Evolutionary conservation across 2,329 filamentous ascomycete species (phyloP).

Genomic region (Penicillium sp.): DNA sequence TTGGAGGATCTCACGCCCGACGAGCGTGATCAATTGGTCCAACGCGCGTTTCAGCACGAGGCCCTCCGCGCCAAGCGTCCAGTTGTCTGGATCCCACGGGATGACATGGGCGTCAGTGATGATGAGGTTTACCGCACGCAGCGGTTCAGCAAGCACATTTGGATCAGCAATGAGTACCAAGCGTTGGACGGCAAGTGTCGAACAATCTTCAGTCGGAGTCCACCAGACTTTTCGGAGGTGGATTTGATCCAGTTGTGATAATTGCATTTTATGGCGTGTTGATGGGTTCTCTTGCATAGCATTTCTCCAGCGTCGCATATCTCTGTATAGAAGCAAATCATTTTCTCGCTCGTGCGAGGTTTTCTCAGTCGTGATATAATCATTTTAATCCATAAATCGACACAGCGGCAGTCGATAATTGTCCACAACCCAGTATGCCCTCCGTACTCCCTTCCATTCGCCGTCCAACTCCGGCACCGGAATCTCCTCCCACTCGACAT

Average conservation of each 20-base stretch:
- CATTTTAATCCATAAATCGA: constrained; percentile 33
- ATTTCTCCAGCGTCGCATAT: constrained; percentile 20
- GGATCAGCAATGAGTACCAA: constrained; percentile 91
- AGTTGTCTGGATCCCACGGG: constrained; percentile 87
- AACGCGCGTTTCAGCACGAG: constrained; percentile 83
- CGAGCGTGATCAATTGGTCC: constrained; percentile 77
- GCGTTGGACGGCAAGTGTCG: constrained; percentile 76
- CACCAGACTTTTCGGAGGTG: constrained; percentile 82
- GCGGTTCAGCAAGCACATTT: constrained; percentile 69
- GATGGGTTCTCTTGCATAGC: constrained; percentile 15
- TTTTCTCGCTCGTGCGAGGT: constrained; percentile 6
- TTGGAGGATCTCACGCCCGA: constrained; percentile 89
- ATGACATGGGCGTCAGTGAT: constrained; percentile 83
- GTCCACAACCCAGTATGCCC: constrained; percentile 84
- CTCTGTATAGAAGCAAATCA: constrained; percentile 16
- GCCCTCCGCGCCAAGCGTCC: constrained; percentile 79
- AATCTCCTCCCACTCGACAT: constrained; percentile 78
- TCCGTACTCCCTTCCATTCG: constrained; percentile 82
- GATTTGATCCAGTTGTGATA: constrained; percentile 72
- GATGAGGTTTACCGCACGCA: constrained; percentile 80
- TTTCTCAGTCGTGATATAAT: not conserved
- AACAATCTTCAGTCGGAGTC: constrained; percentile 77
- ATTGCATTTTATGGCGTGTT: constrained; percentile 11
- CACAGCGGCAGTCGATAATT: constrained; percentile 44
- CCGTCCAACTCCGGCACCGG: constrained; percentile 66